These are phyloP conservation scores for Trichoderma parareesei DNA, from an alignment of 495 filamentous ascomycete species.

Conservation along the genomic window DNA sequence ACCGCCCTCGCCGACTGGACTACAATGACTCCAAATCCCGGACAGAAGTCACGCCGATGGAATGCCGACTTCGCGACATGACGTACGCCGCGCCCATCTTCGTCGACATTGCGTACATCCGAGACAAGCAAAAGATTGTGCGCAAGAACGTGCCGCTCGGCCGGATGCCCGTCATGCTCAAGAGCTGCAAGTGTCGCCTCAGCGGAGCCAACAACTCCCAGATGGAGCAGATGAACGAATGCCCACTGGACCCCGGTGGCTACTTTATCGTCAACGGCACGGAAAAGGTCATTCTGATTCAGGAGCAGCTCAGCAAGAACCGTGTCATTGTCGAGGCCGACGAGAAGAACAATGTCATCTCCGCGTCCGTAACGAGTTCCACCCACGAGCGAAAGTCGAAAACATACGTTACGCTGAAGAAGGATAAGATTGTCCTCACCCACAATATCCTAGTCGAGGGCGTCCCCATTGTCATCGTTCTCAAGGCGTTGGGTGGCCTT, in stretches of 20 bases:
- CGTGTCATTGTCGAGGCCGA: slow-evolving; percentile 93
- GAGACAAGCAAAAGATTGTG: slow-evolving; percentile 61
- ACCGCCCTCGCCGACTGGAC: slow-evolving; percentile 66
- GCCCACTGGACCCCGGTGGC: slow-evolving; percentile 88
- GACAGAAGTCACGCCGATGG: slow-evolving; percentile 74
- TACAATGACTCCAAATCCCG: slow-evolving; percentile 50
- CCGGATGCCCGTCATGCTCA: slow-evolving; percentile 90
- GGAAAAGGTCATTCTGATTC: slow-evolving; percentile 96
- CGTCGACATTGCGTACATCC: slow-evolving; percentile 80
- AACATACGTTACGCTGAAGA: slow-evolving; percentile 87
- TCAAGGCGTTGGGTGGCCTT: slow-evolving; percentile 90
- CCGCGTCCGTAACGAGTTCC: slow-evolving; percentile 95
- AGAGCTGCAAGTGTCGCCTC: slow-evolving; percentile 86
- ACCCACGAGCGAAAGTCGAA: slow-evolving; percentile 97
- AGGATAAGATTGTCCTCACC: slow-evolving; percentile 77
- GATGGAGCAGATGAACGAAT: slow-evolving; percentile 86
- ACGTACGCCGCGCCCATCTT: slow-evolving; percentile 90
- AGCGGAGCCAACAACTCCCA: slow-evolving; percentile 68
- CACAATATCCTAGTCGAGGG: slow-evolving; percentile 91
- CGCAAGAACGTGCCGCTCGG: slow-evolving; percentile 70
- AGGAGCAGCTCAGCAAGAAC: slow-evolving; percentile 98
- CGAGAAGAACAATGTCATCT: slow-evolving; percentile 81
- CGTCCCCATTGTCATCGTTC: slow-evolving; percentile 80
- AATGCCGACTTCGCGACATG: slow-evolving; percentile 90
- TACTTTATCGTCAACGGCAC: slow-evolving; percentile 86